These are phyloP conservation scores for Fabrea salina DNA, from an alignment of 169 alveolate genomes.

Conservation along the genomic window DNA sequence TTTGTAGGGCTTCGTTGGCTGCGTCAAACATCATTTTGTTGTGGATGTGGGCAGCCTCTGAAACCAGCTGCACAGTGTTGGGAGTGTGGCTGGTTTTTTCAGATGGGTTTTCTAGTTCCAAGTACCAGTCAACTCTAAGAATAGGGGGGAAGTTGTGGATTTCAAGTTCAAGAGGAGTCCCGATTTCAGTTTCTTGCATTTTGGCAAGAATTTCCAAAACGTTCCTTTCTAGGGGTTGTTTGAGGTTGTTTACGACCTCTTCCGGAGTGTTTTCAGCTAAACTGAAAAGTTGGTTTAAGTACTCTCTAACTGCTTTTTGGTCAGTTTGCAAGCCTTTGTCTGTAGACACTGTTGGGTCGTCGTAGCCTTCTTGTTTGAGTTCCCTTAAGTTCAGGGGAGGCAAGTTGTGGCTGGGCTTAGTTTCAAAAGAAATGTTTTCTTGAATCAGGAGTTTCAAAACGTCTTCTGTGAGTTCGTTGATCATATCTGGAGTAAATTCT, in stretches of 20 bases:
- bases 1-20: constrained; percentile 62
- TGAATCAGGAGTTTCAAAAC: no score
- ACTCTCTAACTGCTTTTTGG: neutral
- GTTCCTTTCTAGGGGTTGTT: neutral
- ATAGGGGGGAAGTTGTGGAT: neutral
- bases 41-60: constrained; percentile 66
- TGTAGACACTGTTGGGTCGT: no score
- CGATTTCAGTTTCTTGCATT: constrained; percentile 33
- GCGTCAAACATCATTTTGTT: constrained; percentile 71
- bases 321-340: constrained; percentile 25
- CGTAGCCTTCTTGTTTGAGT: no score
- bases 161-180: neutral
- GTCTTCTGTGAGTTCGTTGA: no score
- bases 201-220: neutral
- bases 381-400: no score
- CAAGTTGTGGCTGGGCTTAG: no score
- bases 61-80: constrained; percentile 3
- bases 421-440: no score
- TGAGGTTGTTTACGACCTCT: neutral
- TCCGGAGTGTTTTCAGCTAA: neutral
- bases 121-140: neutral
- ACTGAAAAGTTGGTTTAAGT: neutral
- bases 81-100: neutral
- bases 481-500: no score
- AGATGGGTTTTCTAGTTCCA: neutral